Percentiles rank a stretch among this genome's conserved stretches.
Evolutionary conservation across 805 yeast genomes (phyloP).

Genomic region (Candida golubevii): DNA sequence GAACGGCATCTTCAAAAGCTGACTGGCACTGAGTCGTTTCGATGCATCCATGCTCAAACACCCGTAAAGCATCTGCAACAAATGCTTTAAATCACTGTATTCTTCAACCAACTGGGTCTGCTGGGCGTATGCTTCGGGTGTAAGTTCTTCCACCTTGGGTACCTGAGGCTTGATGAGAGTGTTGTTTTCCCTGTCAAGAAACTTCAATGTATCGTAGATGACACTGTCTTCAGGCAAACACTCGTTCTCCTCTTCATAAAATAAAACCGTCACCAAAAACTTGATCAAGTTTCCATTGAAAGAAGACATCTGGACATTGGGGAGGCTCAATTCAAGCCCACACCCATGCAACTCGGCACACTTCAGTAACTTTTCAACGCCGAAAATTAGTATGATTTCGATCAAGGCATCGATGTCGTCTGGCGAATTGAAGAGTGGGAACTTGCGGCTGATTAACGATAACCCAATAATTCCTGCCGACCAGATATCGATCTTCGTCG

Average conservation of each 20-base stretch:
- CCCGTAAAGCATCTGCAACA: slow-evolving; percentile 52
- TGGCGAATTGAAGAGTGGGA: slow-evolving; percentile 90
- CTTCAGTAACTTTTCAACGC: slow-evolving; percentile 62
- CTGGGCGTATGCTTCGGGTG: slow-evolving; percentile 13
- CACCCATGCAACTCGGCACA: slow-evolving; percentile 86
- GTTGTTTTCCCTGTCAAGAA: slow-evolving; percentile 41
- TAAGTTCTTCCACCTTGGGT: slow-evolving; percentile 12
- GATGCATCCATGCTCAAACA: slow-evolving; percentile 57
- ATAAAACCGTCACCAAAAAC: slow-evolving; percentile 26
- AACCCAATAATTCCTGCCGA: slow-evolving; percentile 85
- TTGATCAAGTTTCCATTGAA: slow-evolving; percentile 31
- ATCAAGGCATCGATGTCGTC: slow-evolving; percentile 91
- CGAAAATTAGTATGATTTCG: slow-evolving; percentile 80
- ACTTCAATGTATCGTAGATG: slow-evolving; percentile 58
- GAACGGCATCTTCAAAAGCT: slow-evolving; percentile 54
- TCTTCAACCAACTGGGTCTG: slow-evolving; percentile 22
- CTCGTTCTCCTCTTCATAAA: slow-evolving; percentile 47
- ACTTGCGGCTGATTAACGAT: slow-evolving; percentile 71
- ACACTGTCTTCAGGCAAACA: slow-evolving; percentile 70
- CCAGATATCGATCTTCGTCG: slow-evolving; percentile 84
- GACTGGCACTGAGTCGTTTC: slow-evolving; percentile 54
- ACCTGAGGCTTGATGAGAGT: slow-evolving; percentile 24
- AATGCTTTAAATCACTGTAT: slow-evolving; percentile 40
- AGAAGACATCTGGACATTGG: slow-evolving; percentile 14
- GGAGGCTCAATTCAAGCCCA: slow-evolving; percentile 57